Conservation (phyloP, 179 eudicot genomes). For the Camellia oleifera region DNA sequence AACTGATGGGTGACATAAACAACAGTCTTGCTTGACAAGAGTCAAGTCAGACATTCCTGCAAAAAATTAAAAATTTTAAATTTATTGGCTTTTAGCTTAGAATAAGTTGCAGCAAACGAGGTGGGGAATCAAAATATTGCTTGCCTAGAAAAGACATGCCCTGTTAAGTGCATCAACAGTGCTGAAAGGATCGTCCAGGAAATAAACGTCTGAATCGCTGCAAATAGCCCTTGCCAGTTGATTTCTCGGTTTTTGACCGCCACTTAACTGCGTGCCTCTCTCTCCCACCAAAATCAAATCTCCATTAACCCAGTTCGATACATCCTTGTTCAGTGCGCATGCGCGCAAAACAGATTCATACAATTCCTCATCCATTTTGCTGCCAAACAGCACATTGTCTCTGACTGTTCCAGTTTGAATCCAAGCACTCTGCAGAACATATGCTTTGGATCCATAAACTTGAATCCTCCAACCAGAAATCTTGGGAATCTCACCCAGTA, state of each 20-base stretch:
- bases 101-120: too few relatives aligned
- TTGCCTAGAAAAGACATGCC: conserved; percentile 77
- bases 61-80: not conserved
- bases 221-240: conserved; percentile 84
- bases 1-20: conserved; percentile 80
- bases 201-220: conserved; percentile 69
- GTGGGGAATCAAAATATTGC: not conserved
- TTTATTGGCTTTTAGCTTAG: too few relatives aligned
- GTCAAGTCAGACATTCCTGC: conserved; percentile 68
- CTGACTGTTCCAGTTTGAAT: conserved; percentile 86
- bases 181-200: conserved; percentile 95
- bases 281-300: conserved; percentile 79
- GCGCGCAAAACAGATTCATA: conserved; percentile 69
- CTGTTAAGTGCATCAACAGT: conserved; percentile 94
- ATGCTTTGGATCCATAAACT: conserved; percentile 75
- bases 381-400: conserved; percentile 81
- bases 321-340: conserved; percentile 68
- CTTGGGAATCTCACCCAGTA: conserved; percentile 79
- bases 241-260: conserved; percentile 92
- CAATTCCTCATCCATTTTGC: conserved; percentile 50
- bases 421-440: conserved; percentile 88
- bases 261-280: conserved; percentile 77
- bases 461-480: conserved; percentile 49
- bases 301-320: conserved; percentile 64
- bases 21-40: conserved; percentile 61